A percentile compares a stretch with the other conserved stretches of the same genome.
Conservation (phyloP, 2,329 filamentous ascomycete genomes). For the Aspergillus fumigatiaffinis region DNA sequence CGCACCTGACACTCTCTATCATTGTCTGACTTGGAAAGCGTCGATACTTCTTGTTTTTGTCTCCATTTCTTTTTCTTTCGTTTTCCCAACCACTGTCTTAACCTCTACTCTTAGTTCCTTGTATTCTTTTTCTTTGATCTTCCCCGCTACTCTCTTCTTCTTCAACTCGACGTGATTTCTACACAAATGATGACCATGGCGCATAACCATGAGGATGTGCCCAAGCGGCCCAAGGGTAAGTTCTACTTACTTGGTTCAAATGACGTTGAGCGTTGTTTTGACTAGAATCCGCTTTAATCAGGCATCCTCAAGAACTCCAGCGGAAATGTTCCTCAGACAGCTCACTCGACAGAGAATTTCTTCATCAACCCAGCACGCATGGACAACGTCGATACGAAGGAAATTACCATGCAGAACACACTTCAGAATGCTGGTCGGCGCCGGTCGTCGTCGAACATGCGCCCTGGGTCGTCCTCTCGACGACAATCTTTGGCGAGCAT, state of each 20-base stretch:
- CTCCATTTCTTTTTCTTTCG: not conserved
- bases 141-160: not conserved
- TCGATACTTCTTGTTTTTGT: not conserved
- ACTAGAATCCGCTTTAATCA: slow-evolving; percentile 34
- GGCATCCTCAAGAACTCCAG: slow-evolving; percentile 89
- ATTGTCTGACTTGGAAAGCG: not conserved
- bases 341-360: slow-evolving; percentile 42
- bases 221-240: slow-evolving; percentile 41
- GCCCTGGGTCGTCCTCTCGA: slow-evolving; percentile 61
- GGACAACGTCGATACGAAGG: slow-evolving; percentile 63
- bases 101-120: not conserved
- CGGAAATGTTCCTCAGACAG: slow-evolving; percentile 54
- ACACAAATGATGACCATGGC: slow-evolving; percentile 24
- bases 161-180: slow-evolving; percentile 1
- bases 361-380: slow-evolving; percentile 37
- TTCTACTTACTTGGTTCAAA: not conserved
- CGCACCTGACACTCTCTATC: not conserved
- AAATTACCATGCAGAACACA: slow-evolving; percentile 90
- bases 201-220: slow-evolving; percentile 30
- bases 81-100: not conserved
- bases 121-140: not conserved
- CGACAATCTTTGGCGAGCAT: slow-evolving; percentile 60
- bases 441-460: slow-evolving; percentile 71
- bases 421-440: slow-evolving; percentile 88
- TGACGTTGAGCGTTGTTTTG: not conserved